Conservation (phyloP, 1,139 yeast genomes). For the Debaryomyces nepalensis region DNA sequence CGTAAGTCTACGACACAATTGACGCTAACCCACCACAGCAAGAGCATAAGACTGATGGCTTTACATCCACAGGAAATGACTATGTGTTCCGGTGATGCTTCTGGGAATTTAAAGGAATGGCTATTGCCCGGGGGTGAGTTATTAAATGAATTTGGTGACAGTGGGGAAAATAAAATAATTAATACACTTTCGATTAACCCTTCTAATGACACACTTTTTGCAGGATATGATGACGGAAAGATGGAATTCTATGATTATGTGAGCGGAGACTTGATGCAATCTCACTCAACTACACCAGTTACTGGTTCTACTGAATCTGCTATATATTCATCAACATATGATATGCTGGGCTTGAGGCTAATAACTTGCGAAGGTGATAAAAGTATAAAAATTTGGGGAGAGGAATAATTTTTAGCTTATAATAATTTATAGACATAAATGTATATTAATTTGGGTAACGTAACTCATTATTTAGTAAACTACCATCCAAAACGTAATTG, state of each 20-base stretch:
- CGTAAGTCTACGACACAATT: slow-evolving; percentile 47
- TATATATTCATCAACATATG: slow-evolving; percentile 74
- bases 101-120: slow-evolving; percentile 86
- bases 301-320: slow-evolving; percentile 77
- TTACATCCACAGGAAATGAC: slow-evolving; percentile 76
- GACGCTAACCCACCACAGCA: slow-evolving; percentile 81
- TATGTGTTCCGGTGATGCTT: slow-evolving; percentile 73
- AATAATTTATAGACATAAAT: slow-evolving; percentile 2
- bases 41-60: slow-evolving; percentile 75
- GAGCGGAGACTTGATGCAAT: slow-evolving; percentile 66
- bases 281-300: slow-evolving; percentile 53
- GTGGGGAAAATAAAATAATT: slow-evolving; percentile 50
- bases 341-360: slow-evolving; percentile 76
- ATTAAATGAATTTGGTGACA: slow-evolving; percentile 45
- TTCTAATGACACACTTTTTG: slow-evolving; percentile 66
- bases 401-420: slow-evolving; percentile 26
- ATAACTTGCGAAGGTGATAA: slow-evolving; percentile 92
- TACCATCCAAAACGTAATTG: slow-evolving; percentile 96
- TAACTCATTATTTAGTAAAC: slow-evolving; percentile 13
- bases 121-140: slow-evolving; percentile 76
- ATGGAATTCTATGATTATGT: slow-evolving; percentile 81
- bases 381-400: slow-evolving; percentile 84
- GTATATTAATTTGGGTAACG: slow-evolving; percentile 9
- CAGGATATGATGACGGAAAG: slow-evolving; percentile 85
- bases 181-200: slow-evolving; percentile 72